Percentiles rank a stretch among this genome's conserved stretches.
Conservation (phyloP, 306 rosid genomes). For the Ochetophila trinervis region DNA sequence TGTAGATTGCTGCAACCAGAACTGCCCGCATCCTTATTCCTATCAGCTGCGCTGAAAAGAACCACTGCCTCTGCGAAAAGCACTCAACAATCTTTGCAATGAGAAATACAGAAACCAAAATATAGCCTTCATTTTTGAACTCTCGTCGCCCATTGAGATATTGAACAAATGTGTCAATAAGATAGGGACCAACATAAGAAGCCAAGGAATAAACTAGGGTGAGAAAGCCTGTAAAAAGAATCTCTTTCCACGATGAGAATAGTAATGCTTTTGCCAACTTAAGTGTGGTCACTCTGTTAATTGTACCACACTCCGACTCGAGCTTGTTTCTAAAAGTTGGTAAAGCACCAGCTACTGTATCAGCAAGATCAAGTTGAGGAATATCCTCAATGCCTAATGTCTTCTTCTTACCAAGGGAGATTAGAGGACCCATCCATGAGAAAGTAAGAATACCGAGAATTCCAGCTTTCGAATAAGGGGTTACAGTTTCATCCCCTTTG, state of each 20-base stretch:
- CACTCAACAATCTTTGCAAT: conserved; percentile 67
- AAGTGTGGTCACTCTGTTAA: conserved; percentile 43
- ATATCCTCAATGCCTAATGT: conserved; percentile 68
- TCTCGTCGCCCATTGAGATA: conserved; percentile 54
- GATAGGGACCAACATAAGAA: conserved; percentile 75
- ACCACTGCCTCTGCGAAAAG: conserved; percentile 52
- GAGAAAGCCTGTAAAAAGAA: conserved; percentile 40
- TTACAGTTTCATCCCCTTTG: conserved; percentile 35
- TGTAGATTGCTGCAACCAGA: conserved; percentile 55
- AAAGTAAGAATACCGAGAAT: conserved; percentile 65
- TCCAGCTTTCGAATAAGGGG: conserved; percentile 55
- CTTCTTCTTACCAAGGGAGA: conserved; percentile 58
- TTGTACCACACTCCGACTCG: conserved; percentile 39
- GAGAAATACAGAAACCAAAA: conserved; percentile 49
- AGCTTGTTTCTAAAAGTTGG: conserved; percentile 41
- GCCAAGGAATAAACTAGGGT: conserved; percentile 39
- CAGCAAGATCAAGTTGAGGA: conserved; percentile 51
- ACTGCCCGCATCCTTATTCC: conserved; percentile 57
- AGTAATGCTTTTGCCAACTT: conserved; percentile 49
- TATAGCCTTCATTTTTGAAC: conserved; percentile 54
- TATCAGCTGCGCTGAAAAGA: conserved; percentile 48
- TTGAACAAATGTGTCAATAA: conserved; percentile 61
- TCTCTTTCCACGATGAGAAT: conserved; percentile 50
- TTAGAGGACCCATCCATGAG: conserved; percentile 68
- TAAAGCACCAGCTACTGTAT: conserved; percentile 48